Evolutionary conservation across 441 rosid species (phyloP), one percentile per base, ranked within the genome.

Genomic region (Breynia disticha): DNA sequence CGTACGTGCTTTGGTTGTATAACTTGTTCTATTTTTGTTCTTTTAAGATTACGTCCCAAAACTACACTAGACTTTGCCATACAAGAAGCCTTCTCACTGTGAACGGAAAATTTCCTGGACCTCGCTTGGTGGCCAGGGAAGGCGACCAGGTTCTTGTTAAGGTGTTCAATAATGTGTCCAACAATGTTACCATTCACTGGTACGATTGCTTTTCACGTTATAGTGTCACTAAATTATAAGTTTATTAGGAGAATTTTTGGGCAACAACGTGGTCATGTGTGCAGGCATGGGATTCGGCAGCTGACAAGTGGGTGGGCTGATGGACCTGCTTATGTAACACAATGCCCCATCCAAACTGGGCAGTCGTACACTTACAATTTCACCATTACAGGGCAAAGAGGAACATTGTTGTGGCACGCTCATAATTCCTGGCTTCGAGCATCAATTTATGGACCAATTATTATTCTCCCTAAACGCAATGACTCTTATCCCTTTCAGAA

Each of bases 401-500:
- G 96, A 71, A 79, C 96, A 11, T 69, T 83, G 13, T 67, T 72
- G 41, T 83, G 81, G 83, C 86, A 88, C 66, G 95, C 85, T 50
- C 90, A 87, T 39, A 47, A 74, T 48, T 77, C 78, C 28, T 85
- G 96, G 91, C 67, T 82, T 35, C 69, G 87, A 65, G 68, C 81
- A 38, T 76, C 95, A 6, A 39, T 83, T 46, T 76, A 85, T 39
- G 91, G 96, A 18, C 81, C 90, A 11, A 65, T 83, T 21, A 72
- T 83, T 59, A 78, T 85, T 54, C 75, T 78, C 16, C 90, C 91
- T 0, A 71, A 19, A 56, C 65, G 24, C 45, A 69, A 75, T 52
- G 78, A 62, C 5, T 65, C 86, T 19, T 88, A 76, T 62, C 95
- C 91, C 1, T 83, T 83, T 56, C 50, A 57, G 48, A 80, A 76